Conservation (phyloP, 2,329 filamentous ascomycete species). For the Akanthomyces dipterigenus region DNA sequence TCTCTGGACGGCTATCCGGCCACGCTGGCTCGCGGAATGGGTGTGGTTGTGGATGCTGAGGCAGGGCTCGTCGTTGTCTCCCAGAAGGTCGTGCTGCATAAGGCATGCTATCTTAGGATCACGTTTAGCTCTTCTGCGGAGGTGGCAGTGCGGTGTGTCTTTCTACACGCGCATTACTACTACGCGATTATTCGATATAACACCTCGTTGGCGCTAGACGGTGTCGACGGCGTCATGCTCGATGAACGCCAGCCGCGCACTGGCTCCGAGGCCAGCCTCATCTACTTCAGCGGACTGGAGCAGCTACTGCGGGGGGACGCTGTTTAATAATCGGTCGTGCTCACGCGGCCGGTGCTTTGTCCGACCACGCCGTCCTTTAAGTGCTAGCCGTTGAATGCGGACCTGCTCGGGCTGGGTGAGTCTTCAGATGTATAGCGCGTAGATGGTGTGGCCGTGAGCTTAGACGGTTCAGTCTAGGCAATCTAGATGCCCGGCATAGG, state of each 20-base stretch:
- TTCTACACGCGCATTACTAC: neutral
- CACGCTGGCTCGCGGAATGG: neutral
- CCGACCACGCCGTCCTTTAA: neutral
- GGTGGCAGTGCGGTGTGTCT: neutral
- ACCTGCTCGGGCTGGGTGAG: neutral
- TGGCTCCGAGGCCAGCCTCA: neutral
- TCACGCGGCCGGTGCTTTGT: neutral
- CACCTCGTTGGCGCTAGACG: neutral
- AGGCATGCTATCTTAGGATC: neutral
- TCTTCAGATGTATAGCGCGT: neutral
- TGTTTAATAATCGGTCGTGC: neutral
- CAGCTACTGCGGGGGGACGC: neutral
- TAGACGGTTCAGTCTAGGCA: neutral
- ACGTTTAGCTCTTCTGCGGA: neutral
- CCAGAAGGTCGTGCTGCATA: neutral
- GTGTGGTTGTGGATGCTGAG: neutral
- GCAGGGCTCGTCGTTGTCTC: neutral
- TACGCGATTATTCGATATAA: neutral
- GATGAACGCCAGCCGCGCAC: neutral
- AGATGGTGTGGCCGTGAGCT: neutral
- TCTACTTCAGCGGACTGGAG: neutral
- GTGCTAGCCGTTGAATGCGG: neutral
- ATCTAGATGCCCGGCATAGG: neutral
- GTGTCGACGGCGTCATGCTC: neutral
- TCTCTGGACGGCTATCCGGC: neutral